A percentile compares a stretch with the other conserved stretches of the same genome.
Evolutionary conservation across 176 grass and related monocot genomes (phyloP).

Genomic region (Triticum monococcum): DNA sequence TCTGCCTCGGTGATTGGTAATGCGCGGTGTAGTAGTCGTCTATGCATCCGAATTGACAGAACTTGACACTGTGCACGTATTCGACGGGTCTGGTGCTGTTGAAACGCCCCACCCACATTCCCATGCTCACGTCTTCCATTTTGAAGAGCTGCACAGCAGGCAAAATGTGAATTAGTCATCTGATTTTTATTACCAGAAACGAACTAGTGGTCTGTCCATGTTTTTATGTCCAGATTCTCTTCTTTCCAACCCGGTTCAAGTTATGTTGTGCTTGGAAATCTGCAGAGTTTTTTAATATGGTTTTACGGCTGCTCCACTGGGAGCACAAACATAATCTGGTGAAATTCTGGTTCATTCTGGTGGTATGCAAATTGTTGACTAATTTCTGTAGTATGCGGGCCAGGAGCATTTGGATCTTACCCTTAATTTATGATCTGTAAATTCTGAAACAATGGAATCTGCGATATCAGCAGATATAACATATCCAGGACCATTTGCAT

Average conservation of each 20-base stretch:
- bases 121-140: conserved; percentile 99
- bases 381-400: background rate
- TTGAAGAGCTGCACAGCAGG: conserved; percentile 79
- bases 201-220: background rate
- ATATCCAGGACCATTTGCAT: conserved; percentile 98
- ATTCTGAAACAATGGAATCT: conserved; percentile 72
- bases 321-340: conserved; percentile 8
- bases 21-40: conserved; percentile 89
- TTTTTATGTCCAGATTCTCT: background rate
- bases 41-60: conserved; percentile 95
- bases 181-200: background rate
- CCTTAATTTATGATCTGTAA: conserved; percentile 77
- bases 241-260: conserved; percentile 14
- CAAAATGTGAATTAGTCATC: conserved; percentile 22
- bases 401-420: conserved; percentile 50
- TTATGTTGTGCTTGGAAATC: conserved; percentile 14
- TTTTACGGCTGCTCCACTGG: background rate
- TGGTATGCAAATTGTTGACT: background rate
- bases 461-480: conserved; percentile 89
- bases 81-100: conserved; percentile 53
- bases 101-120: conserved; percentile 95
- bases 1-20: conserved; percentile 91
- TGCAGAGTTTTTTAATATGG: background rate
- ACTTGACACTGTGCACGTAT: conserved; percentile 72
- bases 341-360: background rate